Conservation (phyloP, 148 eudicot genomes). For the Diospyros kaki region DNA sequence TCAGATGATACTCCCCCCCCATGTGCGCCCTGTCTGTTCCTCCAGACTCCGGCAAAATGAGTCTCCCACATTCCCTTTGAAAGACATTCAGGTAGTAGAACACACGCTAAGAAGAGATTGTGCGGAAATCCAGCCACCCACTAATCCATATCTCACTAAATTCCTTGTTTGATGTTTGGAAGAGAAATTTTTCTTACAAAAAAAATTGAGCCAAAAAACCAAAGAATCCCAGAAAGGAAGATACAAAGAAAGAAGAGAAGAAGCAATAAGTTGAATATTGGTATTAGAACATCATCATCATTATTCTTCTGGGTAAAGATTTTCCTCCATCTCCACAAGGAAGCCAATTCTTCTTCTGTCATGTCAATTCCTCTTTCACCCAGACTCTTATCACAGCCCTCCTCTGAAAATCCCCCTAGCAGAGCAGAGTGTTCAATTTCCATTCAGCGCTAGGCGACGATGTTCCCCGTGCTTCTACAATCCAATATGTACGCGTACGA, state of each 20-base stretch:
- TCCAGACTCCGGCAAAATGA: neutral
- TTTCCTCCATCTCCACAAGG: neutral
- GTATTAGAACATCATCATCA: constrained; percentile 14
- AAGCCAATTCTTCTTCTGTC: neutral
- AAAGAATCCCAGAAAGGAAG: constrained; percentile 28
- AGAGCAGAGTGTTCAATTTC: neutral
- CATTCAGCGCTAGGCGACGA: neutral
- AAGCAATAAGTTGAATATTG: neutral
- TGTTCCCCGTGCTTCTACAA: constrained; percentile 12
- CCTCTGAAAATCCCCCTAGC: neutral
- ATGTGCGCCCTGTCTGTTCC: too few species aligned
- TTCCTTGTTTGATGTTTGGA: constrained; percentile 14
- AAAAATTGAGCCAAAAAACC: constrained; percentile 35
- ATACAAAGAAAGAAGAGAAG: neutral
- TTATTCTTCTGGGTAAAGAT: neutral
- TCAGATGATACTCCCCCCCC: neutral
- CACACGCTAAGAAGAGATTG: too few species aligned
- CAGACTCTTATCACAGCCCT: neutral
- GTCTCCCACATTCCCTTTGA: neutral
- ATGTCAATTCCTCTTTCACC: constrained; percentile 11
- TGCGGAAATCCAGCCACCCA: neutral
- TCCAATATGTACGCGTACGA: constrained; percentile 22
- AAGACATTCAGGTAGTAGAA: too few species aligned
- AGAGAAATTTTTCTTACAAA: constrained; percentile 39
- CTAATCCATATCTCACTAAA: neutral